A percentile compares a stretch with the other conserved stretches of the same genome.
phyloP scores from a whole-genome alignment of 352 stramenopile species.

The Achlya hypogyna region DNA sequence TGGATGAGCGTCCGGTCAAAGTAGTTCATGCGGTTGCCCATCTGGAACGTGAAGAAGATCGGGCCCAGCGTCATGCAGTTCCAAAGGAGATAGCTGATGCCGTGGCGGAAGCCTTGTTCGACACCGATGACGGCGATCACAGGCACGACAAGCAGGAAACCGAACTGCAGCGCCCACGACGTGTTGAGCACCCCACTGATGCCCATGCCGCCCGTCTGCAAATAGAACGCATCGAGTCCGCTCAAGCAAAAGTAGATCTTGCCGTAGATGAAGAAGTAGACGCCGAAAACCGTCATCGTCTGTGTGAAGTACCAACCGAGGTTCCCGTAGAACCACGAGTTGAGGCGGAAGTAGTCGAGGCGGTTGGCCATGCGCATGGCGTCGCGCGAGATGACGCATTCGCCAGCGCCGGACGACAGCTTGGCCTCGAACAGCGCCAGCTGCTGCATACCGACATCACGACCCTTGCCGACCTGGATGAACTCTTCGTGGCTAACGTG shows the following conservation, averaged over 20 bases:
- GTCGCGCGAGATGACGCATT: slow-evolving; percentile 17
- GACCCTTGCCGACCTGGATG: slow-evolving; percentile 18
- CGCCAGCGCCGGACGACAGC: slow-evolving; percentile 18
- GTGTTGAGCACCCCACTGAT: slow-evolving; percentile 72
- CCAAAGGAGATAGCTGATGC: slow-evolving; percentile 68
- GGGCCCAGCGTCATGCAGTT: slow-evolving; percentile 73
- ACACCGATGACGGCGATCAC: slow-evolving; percentile 76
- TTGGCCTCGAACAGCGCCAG: slow-evolving; percentile 18
- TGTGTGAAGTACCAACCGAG: slow-evolving; percentile 87
- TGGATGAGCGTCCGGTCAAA: slow-evolving; percentile 97
- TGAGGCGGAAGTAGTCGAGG: slow-evolving; percentile 15
- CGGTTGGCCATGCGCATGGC: slow-evolving; percentile 11
- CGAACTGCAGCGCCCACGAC: slow-evolving; percentile 84
- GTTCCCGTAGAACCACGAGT: slow-evolving; percentile 72
- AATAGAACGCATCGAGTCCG: slow-evolving; percentile 67
- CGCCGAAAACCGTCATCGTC: slow-evolving; percentile 64
- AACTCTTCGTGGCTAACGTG: slow-evolving; percentile 13
- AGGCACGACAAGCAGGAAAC: slow-evolving; percentile 82
- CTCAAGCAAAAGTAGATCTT: slow-evolving; percentile 81
- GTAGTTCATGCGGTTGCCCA: slow-evolving; percentile 95
- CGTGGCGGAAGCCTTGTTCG: slow-evolving; percentile 76
- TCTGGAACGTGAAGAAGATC: slow-evolving; percentile 85
- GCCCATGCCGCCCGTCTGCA: slow-evolving; percentile 85
- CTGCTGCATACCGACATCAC: slow-evolving; percentile 21
- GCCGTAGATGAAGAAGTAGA: slow-evolving; percentile 72